phyloP scores from a whole-genome alignment of 2,329 filamentous ascomycete species.

The Phoma sp. region DNA sequence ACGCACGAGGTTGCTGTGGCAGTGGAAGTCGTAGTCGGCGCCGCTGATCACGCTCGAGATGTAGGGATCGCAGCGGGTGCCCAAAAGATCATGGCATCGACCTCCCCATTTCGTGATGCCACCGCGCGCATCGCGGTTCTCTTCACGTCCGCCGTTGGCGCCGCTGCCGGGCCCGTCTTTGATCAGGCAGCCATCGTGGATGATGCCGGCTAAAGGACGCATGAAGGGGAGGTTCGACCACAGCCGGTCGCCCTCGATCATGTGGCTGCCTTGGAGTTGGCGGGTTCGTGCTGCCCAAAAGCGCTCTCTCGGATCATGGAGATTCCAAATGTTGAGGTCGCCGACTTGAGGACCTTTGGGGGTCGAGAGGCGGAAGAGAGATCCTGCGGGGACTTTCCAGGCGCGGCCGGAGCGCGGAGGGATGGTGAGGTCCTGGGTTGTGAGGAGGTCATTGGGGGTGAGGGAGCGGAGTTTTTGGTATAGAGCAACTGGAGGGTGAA shows the following conservation, averaged over 20 bases:
- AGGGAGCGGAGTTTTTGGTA: constrained; percentile 34
- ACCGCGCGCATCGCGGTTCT: constrained; percentile 54
- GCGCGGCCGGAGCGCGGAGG: constrained; percentile 76
- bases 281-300: constrained; percentile 83
- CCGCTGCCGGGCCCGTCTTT: constrained; percentile 19
- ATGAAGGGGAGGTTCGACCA: constrained; percentile 82
- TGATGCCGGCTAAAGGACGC: constrained; percentile 73
- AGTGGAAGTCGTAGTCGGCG: constrained; percentile 79
- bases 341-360: constrained; percentile 79
- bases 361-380: constrained; percentile 74
- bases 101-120: constrained; percentile 64
- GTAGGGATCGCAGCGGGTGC: constrained; percentile 85
- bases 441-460: constrained; percentile 13
- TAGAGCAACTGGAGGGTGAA: constrained; percentile 41
- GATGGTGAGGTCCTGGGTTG: constrained; percentile 53
- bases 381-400: constrained; percentile 72
- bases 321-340: constrained; percentile 83
- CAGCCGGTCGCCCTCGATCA: constrained; percentile 72
- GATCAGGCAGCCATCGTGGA: constrained; percentile 64
- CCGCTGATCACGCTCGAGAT: constrained; percentile 75
- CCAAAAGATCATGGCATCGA: constrained; percentile 77
- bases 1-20: constrained; percentile 79
- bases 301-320: constrained; percentile 75
- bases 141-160: constrained; percentile 38
- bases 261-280: constrained; percentile 78